A percentile compares a stretch with the other conserved stretches of the same genome.
Evolutionary conservation across 1,284 basidiomycete genomes (phyloP).

Genomic region (Moniliophthora roreri): DNA sequence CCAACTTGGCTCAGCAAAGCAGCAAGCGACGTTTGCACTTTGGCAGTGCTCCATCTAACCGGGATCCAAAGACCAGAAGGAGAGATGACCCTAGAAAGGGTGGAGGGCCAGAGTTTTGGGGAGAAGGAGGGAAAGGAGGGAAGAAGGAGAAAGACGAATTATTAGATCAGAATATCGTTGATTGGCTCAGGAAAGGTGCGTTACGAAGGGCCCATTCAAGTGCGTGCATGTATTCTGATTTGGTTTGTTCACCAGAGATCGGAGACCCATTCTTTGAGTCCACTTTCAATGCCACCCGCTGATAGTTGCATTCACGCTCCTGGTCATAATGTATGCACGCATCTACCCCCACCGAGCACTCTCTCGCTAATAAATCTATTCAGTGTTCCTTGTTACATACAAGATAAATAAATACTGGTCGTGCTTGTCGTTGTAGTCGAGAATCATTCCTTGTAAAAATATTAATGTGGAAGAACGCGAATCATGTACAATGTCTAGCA

Average conservation of each 20-base stretch:
- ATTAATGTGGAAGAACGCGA: background rate
- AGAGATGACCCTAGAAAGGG: conserved; percentile 33
- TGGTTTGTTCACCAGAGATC: conserved; percentile 33
- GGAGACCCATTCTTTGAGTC: conserved; percentile 43
- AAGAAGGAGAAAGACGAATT: conserved; percentile 42
- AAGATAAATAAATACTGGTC: background rate
- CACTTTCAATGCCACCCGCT: background rate
- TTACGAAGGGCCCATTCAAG: background rate
- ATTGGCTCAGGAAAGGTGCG: conserved; percentile 39
- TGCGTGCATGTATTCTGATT: too few species aligned
- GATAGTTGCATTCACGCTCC: too few species aligned
- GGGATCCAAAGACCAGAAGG: conserved; percentile 39
- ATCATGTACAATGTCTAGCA: background rate
- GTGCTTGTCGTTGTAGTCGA: conserved; percentile 2
- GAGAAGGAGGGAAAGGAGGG: conserved; percentile 17
- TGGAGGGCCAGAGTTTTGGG: conserved; percentile 4
- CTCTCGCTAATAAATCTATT: background rate
- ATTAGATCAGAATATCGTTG: conserved; percentile 35
- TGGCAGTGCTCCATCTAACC: conserved; percentile 29
- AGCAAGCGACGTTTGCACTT: conserved; percentile 25
- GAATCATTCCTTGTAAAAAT: background rate
- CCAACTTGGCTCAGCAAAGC: conserved; percentile 16
- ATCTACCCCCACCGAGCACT: too few species aligned
- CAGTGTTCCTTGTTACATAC: conserved; percentile 1
- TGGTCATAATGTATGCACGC: background rate